These are phyloP conservation scores for Vishniacozyma victoriae DNA, from an alignment of 768 basidiomycete species.

Conservation along the genomic window DNA sequence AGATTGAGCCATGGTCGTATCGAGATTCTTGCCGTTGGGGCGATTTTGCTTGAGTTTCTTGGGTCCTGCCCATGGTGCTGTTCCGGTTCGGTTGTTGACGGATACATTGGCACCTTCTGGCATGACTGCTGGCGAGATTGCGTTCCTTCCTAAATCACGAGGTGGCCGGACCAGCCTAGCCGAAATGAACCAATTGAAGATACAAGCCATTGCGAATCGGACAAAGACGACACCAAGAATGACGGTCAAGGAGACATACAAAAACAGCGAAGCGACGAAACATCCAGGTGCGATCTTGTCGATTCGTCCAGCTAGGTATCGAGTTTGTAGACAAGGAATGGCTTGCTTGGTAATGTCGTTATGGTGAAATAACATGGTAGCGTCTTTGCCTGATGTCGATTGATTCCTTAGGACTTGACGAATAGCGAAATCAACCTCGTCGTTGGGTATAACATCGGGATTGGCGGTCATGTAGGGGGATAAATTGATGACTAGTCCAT, in stretches of 20 bases:
- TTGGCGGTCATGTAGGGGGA: slow-evolving; percentile 74
- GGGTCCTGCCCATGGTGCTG: slow-evolving; percentile 79
- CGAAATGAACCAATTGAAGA: slow-evolving; percentile 96
- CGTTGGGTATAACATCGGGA: slow-evolving; percentile 60
- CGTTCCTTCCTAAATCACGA: slow-evolving; percentile 68
- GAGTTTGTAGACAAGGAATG: slow-evolving; percentile 71
- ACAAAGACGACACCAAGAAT: slow-evolving; percentile 84
- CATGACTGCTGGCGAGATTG: slow-evolving; percentile 90
- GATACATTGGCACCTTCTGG: slow-evolving; percentile 92
- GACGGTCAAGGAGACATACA: slow-evolving; percentile 83
- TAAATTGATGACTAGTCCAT: slow-evolving; percentile 91
- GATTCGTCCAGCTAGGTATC: slow-evolving; percentile 90
- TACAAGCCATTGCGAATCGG: slow-evolving; percentile 90
- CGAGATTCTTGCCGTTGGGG: slow-evolving; percentile 12
- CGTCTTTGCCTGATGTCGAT: slow-evolving; percentile 68
- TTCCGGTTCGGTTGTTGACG: slow-evolving; percentile 83
- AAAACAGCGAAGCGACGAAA: slow-evolving; percentile 79
- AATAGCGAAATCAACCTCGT: slow-evolving; percentile 75
- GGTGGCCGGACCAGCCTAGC: slow-evolving; percentile 72
- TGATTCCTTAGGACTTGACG: slow-evolving; percentile 60
- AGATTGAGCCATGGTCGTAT: slow-evolving; percentile 12
- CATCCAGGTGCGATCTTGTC: slow-evolving; percentile 96
- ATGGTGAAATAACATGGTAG: slow-evolving; percentile 77
- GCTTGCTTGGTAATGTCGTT: slow-evolving; percentile 60
- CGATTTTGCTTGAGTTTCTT: slow-evolving; percentile 1